Base-by-base conservation (phyloP, 2,329 filamentous ascomycete genomes). In the Calonectria pseudoreteaudii region DNA sequence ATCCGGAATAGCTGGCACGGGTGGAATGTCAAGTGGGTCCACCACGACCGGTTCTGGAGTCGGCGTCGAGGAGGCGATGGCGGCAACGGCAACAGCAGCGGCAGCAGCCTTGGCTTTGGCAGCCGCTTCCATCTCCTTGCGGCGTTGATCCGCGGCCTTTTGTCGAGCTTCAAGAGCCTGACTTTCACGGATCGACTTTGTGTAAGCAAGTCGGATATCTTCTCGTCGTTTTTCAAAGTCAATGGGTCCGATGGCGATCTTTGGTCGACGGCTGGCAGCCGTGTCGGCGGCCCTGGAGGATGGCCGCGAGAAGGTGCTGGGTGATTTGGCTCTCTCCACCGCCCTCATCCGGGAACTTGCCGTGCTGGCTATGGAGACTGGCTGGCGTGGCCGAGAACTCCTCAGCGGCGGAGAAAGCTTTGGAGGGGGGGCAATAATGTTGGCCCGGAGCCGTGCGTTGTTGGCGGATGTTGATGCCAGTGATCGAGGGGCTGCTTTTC, bases 191-290 rank as follows among this genome's bases (percentile, higher is more conserved):
- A 97, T 92, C n/a, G 94, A 95, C 82, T 94, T 94, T 78, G 92
- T 96, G 83, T 97, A 96, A 18, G 95, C 95, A 71, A 95, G 91
- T 78, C 96, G 93, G 79, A 98, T 97, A 74, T 93, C 92, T 81
- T 95, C 93, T 78, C 95, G 90, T 66, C 95, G 91, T 77, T 94
- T 94, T 73, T 94, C 95, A 82, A 97, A 97, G 84, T 98, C 94
- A 67, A 97, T 94, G 73, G 93, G 93, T 1, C 93, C 93, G 72
- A 96, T 86, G 1, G 90, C 90, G 66, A 91, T 87, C 80, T 91
- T 91, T 53, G 88, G 87, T 72, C 89, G 86, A 38, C 86, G 83
- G 8, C 83, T 74, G 7, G 84, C 78, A 36, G 82, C 79, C 67
- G 56, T 18, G 14, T 88, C 88, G 47, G 84, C 73, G 52, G 78